These are phyloP conservation scores for Sugiyamaella chiloensis DNA, from an alignment of 805 yeast genomes.

Conservation along the genomic window DNA sequence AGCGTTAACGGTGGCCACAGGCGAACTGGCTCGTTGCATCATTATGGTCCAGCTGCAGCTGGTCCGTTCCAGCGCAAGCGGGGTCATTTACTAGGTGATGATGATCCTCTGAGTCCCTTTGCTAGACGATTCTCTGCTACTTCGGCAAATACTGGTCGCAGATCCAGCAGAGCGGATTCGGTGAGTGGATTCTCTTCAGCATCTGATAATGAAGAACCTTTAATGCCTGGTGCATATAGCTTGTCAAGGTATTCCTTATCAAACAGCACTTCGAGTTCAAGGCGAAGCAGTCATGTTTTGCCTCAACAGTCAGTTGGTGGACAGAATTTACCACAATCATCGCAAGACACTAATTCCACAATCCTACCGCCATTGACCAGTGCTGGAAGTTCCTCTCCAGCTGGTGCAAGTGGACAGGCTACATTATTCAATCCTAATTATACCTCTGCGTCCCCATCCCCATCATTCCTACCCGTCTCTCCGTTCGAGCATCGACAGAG, in stretches of 20 bases:
- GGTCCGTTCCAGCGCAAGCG: slow-evolving; percentile 6
- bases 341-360: neutral
- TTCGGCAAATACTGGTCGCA: slow-evolving; percentile 8
- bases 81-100: slow-evolving; percentile 7
- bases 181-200: slow-evolving; percentile 28
- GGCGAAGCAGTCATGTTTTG: slow-evolving; percentile 21
- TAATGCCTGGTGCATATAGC: slow-evolving; percentile 20
- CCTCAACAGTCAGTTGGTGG: slow-evolving; percentile 9
- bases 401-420: slow-evolving; percentile 3
- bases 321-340: neutral
- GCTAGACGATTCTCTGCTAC: slow-evolving; percentile 14
- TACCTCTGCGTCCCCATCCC: slow-evolving; percentile 13
- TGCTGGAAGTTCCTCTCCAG: neutral
- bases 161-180: slow-evolving; percentile 23
- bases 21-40: slow-evolving; percentile 18
- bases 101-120: slow-evolving; percentile 4
- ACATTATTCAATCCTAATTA: slow-evolving; percentile 11
- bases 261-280: slow-evolving; percentile 20
- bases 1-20: slow-evolving; percentile 9
- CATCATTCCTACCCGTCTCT: slow-evolving; percentile 6
- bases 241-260: slow-evolving; percentile 27
- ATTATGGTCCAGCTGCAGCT: neutral
- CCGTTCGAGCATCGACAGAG: slow-evolving; percentile 8
- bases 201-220: slow-evolving; percentile 29
- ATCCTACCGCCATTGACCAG: slow-evolving; percentile 11